Conservation (phyloP, 805 yeast species). For the Candida maltosa region DNA sequence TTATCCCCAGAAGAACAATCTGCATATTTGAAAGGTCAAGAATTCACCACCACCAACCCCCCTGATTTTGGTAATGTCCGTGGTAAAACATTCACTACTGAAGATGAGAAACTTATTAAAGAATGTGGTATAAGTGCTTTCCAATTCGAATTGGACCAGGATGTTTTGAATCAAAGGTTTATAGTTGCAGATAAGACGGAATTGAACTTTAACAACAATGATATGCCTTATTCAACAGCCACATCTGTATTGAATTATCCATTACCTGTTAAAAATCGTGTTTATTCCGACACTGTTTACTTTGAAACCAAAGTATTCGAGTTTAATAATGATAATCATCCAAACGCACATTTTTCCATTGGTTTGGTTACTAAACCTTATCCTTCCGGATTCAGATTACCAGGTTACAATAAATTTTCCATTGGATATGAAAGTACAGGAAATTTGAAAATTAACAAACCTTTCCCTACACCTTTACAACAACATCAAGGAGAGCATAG, state of each 20-base stretch:
- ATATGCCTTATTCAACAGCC: conserved; percentile 36
- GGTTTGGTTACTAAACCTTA: conserved; percentile 73
- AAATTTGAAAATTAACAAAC: conserved; percentile 61
- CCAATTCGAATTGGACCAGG: conserved; percentile 35
- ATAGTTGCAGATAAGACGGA: conserved; percentile 40
- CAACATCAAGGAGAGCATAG: conserved; percentile 40
- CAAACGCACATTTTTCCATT: conserved; percentile 53
- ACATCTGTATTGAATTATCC: conserved; percentile 38
- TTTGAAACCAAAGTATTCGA: conserved; percentile 53
- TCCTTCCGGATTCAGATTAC: conserved; percentile 64
- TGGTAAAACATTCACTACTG: conserved; percentile 29
- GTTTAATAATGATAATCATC: conserved; percentile 15
- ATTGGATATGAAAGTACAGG: conserved; percentile 76
- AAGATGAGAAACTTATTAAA: conserved; percentile 26
- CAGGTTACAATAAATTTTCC: conserved; percentile 70
- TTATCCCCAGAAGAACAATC: conserved; percentile 41
- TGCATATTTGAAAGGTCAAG: conserved; percentile 32
- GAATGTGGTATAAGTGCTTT: conserved; percentile 40
- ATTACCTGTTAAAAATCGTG: conserved; percentile 33
- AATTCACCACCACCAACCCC: conserved; percentile 28
- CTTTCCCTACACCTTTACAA: conserved; percentile 48
- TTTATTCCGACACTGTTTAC: conserved; percentile 46
- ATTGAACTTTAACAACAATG: conserved; percentile 32
- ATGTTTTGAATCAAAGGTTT: conserved; percentile 27
- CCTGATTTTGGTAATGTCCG: conserved; percentile 27